Conservation (phyloP, 2,329 filamentous ascomycete genomes). For the Aureobasidium sp. region DNA sequence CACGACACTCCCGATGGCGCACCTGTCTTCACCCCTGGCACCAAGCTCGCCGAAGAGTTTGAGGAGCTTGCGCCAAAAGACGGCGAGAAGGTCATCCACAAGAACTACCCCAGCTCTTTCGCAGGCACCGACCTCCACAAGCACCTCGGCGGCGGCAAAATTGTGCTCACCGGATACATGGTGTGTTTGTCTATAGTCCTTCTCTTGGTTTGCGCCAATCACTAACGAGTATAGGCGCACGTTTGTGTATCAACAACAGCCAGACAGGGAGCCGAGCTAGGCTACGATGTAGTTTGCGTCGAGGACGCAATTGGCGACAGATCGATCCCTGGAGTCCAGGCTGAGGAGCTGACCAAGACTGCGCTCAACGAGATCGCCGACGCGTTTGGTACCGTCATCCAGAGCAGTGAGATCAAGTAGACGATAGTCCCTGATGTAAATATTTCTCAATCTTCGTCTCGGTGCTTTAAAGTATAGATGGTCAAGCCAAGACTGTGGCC, state of each 20-base stretch:
- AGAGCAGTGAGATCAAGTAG: conserved; percentile 40
- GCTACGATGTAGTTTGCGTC: conserved; percentile 55
- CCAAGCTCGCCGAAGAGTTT: conserved; percentile 52
- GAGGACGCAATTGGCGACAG: conserved; percentile 58
- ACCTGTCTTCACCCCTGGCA: conserved; percentile 57
- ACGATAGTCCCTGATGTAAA: not conserved
- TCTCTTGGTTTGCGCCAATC: not conserved
- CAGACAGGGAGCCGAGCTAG: conserved; percentile 50
- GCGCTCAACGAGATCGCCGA: conserved; percentile 53
- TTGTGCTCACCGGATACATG: conserved; percentile 56
- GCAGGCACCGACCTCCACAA: conserved; percentile 51
- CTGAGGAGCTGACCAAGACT: conserved; percentile 45
- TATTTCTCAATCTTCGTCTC: not conserved
- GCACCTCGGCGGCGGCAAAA: conserved; percentile 49
- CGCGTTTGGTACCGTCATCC: conserved; percentile 53
- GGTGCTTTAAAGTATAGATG: conserved; percentile 2
- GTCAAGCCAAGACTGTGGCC: not conserved
- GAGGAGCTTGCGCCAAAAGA: conserved; percentile 46
- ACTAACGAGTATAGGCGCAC: conserved; percentile 42
- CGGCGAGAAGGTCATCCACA: conserved; percentile 50
- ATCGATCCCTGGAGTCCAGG: conserved; percentile 54
- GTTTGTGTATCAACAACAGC: conserved; percentile 57
- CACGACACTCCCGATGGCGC: conserved; percentile 53
- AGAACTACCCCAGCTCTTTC: conserved; percentile 52
- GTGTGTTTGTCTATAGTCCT: conserved; percentile 11